Evolutionary conservation across 139 green algal species (phyloP).

Genomic region (Desmodesmus armatus): DNA sequence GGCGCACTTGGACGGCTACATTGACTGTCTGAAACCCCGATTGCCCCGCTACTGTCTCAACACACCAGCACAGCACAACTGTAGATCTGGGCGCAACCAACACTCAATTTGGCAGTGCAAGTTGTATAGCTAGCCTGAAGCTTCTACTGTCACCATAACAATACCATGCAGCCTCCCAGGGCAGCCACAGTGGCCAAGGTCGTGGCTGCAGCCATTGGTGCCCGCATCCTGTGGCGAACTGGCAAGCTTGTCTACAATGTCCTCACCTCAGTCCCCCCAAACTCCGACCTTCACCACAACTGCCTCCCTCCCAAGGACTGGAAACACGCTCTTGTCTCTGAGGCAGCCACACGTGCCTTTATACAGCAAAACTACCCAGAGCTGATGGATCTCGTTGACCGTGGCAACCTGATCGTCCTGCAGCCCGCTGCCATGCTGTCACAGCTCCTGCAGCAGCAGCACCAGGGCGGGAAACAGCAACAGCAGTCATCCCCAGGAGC

Average conservation of each 20-base stretch:
- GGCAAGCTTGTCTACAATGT: slow-evolving; percentile 7
- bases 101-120: too few species aligned
- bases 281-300: not conserved
- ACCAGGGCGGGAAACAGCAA: not conserved
- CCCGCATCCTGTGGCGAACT: slow-evolving; percentile 5
- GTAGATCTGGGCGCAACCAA: too few species aligned
- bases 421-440: slow-evolving; percentile 21
- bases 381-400: not conserved
- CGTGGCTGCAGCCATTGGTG: too few species aligned
- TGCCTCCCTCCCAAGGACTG: not conserved
- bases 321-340: not conserved
- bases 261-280: slow-evolving; percentile 17
- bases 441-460: not conserved
- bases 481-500: too few species aligned
- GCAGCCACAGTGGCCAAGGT: not conserved
- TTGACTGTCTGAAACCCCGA: too few species aligned
- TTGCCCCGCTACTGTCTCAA: too few species aligned
- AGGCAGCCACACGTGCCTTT: not conserved
- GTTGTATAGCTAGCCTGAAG: not conserved
- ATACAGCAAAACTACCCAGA: slow-evolving; percentile 5
- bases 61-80: too few species aligned
- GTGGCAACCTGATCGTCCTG: slow-evolving; percentile 9
- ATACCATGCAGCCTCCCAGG: not conserved
- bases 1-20: too few species aligned
- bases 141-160: not conserved